Evolutionary conservation across 306 rosid genomes (phyloP), one percentile per base, ranked within the genome.

Genomic region (Lagenaria siceraria): DNA sequence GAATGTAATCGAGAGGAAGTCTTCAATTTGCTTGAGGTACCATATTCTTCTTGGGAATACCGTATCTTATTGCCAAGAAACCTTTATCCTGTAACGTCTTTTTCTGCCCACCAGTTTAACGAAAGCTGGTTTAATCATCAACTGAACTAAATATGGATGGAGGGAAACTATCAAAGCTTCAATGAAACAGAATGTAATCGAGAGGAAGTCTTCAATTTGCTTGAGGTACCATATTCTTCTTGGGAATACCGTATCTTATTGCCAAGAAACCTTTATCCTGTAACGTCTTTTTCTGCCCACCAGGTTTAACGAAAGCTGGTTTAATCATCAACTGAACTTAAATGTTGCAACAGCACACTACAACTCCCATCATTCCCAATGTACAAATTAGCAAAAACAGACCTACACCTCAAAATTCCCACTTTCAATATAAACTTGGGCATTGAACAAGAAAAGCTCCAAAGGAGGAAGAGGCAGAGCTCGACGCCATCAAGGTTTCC

Each of bases 401-500:
- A 17, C 22, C 69, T 62, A 58, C 22, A 62, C 22, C 69, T 62
- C 36, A 62, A 62, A 62, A 31, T 31, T 22, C 69, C 19, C 42
- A 62, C 21, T 15, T 60, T 60, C 42, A 7, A 21, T 60, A 29
- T 7, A 31, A 31, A 31, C 13, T 31, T 17, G 69, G 43, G 22
- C 33, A 1, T 58, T 24, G 63, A 31, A 14, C 40, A 62, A 31
- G 21, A 62, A 60, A 36, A 36, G 22, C 35, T 7, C 42, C 21
- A 62, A 14, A 61, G 38, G 42, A 62, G 69, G 22, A 62, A 62
- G 42, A 62, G 31, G 12, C 91, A 81, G 84, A 94, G 91, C 78
- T 94, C 98, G 58, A 89, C 87, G 31, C 95, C 97, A 77, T 83
- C 90, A 75, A 89, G 78, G 58, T 61, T 82, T 77, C 96, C 96